These are phyloP conservation scores for Talaromyces stipitatus DNA, from an alignment of 495 filamentous ascomycete genomes.

Conservation along the genomic window DNA sequence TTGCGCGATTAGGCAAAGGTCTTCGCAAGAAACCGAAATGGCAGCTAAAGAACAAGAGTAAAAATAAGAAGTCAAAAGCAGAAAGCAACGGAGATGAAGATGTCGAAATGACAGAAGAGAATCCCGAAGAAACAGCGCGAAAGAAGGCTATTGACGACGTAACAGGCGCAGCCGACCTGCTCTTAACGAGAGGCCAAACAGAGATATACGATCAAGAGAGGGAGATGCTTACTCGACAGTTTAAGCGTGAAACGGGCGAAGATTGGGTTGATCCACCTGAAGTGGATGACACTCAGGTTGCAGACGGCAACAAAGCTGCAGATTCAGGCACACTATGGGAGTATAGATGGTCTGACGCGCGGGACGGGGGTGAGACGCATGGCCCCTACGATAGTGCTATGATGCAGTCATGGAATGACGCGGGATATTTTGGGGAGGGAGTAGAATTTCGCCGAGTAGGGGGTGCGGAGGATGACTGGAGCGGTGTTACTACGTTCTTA, in stretches of 20 bases:
- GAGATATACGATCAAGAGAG: slow-evolving; percentile 87
- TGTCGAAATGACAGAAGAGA: slow-evolving; percentile 67
- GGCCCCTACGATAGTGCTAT: slow-evolving; percentile 77
- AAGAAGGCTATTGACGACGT: slow-evolving; percentile 70
- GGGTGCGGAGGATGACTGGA: slow-evolving; percentile 51
- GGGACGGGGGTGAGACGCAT: slow-evolving; percentile 72
- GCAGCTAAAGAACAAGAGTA: slow-evolving; percentile 50
- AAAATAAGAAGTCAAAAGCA: slow-evolving; percentile 52
- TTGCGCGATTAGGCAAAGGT: slow-evolving; percentile 70
- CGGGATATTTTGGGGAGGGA: slow-evolving; percentile 90
- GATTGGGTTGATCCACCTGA: slow-evolving; percentile 67
- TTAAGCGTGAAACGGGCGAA: slow-evolving; percentile 80
- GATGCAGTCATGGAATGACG: slow-evolving; percentile 83
- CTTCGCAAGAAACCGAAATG: slow-evolving; percentile 53
- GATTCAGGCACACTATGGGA: slow-evolving; percentile 63
- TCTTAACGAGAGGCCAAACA: slow-evolving; percentile 70
- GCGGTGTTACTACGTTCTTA: slow-evolving; percentile 13
- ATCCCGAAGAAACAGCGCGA: slow-evolving; percentile 61
- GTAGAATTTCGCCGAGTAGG: slow-evolving; percentile 74
- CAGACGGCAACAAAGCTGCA: not conserved
- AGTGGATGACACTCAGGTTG: slow-evolving; percentile 12
- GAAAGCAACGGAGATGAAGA: slow-evolving; percentile 41
- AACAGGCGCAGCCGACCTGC: slow-evolving; percentile 79
- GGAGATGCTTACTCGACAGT: slow-evolving; percentile 78
- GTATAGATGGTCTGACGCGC: slow-evolving; percentile 81